These are phyloP conservation scores for Pichia sp. DNA, from an alignment of 1,139 yeast genomes.

Conservation along the genomic window DNA sequence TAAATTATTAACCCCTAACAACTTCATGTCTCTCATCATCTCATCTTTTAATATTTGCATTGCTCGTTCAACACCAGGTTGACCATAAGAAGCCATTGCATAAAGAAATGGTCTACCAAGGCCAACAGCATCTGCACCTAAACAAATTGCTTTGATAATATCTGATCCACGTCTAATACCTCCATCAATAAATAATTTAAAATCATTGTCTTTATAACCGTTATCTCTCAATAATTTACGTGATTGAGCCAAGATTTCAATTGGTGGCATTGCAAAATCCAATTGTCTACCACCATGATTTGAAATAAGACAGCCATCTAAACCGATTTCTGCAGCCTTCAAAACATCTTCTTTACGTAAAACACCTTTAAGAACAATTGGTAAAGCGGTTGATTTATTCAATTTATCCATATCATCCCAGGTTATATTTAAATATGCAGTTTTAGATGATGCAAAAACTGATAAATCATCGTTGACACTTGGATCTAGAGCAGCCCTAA, in stretches of 20 bases:
- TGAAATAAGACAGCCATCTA: constrained; percentile 57
- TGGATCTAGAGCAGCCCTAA: constrained; percentile 30
- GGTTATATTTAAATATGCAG: constrained; percentile 31
- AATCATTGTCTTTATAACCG: constrained; percentile 34
- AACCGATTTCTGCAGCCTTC: constrained; percentile 49
- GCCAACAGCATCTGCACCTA: constrained; percentile 72
- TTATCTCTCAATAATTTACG: constrained; percentile 48
- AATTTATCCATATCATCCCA: constrained; percentile 35
- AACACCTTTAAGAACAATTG: constrained; percentile 49
- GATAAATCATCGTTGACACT: constrained; percentile 20
- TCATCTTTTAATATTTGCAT: constrained; percentile 49
- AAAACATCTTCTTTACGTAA: constrained; percentile 50
- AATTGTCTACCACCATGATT: constrained; percentile 76
- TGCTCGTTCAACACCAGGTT: constrained; percentile 55
- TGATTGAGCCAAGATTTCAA: constrained; percentile 61
- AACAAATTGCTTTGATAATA: constrained; percentile 56
- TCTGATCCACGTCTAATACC: constrained; percentile 70
- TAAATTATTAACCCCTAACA: constrained; percentile 46
- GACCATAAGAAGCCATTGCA: constrained; percentile 69
- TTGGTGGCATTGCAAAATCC: constrained; percentile 61
- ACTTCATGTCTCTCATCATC: constrained; percentile 50
- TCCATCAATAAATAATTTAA: constrained; percentile 54
- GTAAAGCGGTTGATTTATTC: constrained; percentile 41
- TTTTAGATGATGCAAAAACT: constrained; percentile 22
- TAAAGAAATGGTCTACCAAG: constrained; percentile 67